Conservation (phyloP, 805 yeast genomes). For the Schwanniomyces pseudopolymorphus region DNA sequence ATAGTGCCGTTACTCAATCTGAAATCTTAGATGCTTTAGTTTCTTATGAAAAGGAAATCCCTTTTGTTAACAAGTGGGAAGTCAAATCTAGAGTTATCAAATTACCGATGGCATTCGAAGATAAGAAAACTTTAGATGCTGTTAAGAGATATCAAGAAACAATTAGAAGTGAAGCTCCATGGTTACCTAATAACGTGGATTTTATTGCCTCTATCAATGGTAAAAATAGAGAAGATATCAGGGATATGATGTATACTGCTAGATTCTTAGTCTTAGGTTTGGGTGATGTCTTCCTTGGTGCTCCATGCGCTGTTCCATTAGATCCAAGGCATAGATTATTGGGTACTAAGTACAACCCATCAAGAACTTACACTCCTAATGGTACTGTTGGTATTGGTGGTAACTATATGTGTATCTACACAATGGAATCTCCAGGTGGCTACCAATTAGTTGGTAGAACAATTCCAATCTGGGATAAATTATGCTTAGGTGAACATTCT, state of each 20-base stretch:
- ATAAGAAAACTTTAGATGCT: conserved; percentile 81
- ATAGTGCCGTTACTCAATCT: conserved; percentile 64
- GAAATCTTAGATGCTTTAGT: conserved; percentile 61
- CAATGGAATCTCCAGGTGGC: conserved; percentile 99
- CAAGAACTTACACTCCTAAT: conserved; percentile 92
- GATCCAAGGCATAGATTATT: conserved; percentile 93
- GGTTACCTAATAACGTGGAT: conserved; percentile 98
- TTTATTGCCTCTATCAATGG: conserved; percentile 89
- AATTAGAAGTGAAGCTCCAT: conserved; percentile 88
- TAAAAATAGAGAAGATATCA: conserved; percentile 69
- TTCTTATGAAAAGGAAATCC: conserved; percentile 74
- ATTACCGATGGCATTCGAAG: conserved; percentile 97
- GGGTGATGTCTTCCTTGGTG: conserved; percentile 96
- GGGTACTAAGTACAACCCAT: conserved; percentile 94
- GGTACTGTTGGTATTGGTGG: conserved; percentile 99
- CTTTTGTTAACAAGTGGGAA: conserved; percentile 77
- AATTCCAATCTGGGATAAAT: conserved; percentile 96
- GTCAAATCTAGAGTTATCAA: conserved; percentile 79
- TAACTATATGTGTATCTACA: conserved; percentile 97
- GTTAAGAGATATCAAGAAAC: conserved; percentile 92
- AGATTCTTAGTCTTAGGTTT: conserved; percentile 89
- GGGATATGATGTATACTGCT: conserved; percentile 85
- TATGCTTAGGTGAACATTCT: conserved; percentile 68
- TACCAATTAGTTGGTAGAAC: conserved; percentile 96
- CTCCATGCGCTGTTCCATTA: conserved; percentile 97